Evolutionary conservation across 768 basidiomycete species (phyloP).

Genomic region (Suillus cothurnatus): DNA sequence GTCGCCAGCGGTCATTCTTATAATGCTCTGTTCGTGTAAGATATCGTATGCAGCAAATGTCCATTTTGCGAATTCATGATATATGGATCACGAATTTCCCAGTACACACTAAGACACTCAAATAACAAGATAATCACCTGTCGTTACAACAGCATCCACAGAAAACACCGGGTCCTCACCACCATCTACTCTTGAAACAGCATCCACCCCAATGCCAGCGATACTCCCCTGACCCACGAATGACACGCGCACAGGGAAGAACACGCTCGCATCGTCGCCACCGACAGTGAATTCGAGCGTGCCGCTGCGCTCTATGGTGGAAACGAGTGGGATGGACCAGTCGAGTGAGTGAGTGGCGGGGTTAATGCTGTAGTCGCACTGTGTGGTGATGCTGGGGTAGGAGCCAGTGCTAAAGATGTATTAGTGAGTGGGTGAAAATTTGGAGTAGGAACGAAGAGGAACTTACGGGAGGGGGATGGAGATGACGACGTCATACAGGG

Average conservation of each 20-base stretch:
- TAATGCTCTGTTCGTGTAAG: too few relatives aligned
- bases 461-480: constrained; percentile 93
- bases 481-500: constrained; percentile 83
- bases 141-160: constrained; percentile 53
- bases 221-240: constrained; percentile 84
- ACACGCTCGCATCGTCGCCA: constrained; percentile 78
- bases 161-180: constrained; percentile 55
- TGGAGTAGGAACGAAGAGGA: not conserved
- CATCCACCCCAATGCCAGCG: constrained; percentile 69
- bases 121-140: constrained; percentile 62
- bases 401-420: constrained; percentile 61
- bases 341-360: constrained; percentile 77
- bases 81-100: not conserved
- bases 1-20: not conserved
- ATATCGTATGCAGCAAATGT: not conserved
- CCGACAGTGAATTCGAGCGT: constrained; percentile 90
- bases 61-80: not conserved
- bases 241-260: constrained; percentile 89
- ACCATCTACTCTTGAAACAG: constrained; percentile 54
- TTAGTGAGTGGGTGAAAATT: constrained; percentile 8
- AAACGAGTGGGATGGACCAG: constrained; percentile 79
- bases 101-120: constrained; percentile 15
- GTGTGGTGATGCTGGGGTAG: constrained; percentile 78
- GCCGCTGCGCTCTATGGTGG: constrained; percentile 66
- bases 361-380: constrained; percentile 81